phyloP scores from a whole-genome alignment of 163 green algal genomes.

The Volvox carteri region DNA sequence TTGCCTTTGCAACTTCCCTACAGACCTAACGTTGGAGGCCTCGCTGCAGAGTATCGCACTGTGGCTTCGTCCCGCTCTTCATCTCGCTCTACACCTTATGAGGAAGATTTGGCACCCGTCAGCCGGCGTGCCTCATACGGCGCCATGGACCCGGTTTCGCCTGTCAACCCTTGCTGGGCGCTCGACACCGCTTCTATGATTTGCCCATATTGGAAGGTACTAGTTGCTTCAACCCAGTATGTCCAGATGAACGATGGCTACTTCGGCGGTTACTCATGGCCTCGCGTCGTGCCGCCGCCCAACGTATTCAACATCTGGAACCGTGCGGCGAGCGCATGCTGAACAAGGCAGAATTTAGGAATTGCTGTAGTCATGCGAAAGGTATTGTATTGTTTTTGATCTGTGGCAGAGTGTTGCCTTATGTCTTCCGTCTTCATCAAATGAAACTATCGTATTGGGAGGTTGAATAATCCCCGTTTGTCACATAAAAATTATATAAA shows the following conservation, averaged over 20 bases:
- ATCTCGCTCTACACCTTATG: neutral
- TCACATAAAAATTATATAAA: neutral
- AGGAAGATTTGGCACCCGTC: neutral
- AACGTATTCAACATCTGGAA: neutral
- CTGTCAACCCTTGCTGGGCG: constrained; percentile 9
- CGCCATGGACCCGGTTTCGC: neutral
- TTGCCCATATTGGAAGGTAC: neutral
- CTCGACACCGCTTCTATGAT: neutral
- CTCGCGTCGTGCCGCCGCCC: neutral
- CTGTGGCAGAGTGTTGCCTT: too few species aligned
- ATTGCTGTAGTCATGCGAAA: neutral
- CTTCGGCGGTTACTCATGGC: neutral
- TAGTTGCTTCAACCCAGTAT: neutral
- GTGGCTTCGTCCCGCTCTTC: neutral
- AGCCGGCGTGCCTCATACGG: neutral
- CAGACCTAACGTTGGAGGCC: neutral
- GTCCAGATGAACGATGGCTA: neutral
- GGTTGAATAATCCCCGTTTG: neutral
- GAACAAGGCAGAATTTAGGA: neutral
- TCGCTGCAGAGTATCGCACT: neutral
- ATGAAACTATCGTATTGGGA: neutral
- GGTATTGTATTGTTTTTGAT: neutral
- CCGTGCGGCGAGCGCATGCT: neutral
- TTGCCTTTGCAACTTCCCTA: too few species aligned
- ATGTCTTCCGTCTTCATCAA: too few species aligned